Base-by-base conservation (phyloP, 148 eudicot genomes). In the Dianthus caryophyllus region DNA sequence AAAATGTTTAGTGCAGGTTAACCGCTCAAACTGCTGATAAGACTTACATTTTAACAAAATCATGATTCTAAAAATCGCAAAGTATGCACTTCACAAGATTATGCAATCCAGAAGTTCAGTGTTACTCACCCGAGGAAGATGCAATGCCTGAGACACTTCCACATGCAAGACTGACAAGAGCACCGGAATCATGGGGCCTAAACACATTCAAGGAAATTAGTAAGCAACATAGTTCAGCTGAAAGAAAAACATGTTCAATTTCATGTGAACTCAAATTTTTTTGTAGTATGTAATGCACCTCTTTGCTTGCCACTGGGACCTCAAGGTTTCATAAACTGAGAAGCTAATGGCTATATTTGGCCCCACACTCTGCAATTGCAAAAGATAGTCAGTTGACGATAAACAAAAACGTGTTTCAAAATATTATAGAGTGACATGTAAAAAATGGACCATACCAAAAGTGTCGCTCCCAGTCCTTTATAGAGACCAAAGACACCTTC, bases 71-170 rank as follows among this genome's bases (percentile, higher is more conserved):
- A 43, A n/a, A 24, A 20, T 17, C 16, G 48, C n/a, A 27, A 22
- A 17, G 17, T 4, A 9, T 1, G 13, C 26, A 20, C 22, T 48
- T 24, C n/a, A 68, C 59, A 26, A 47, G 66, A 30, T 56, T 9
- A 39, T 48, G 31, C 51, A 50, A 50, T 59, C 2, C 39, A 61
- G 49, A 74, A 66, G 70, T 60, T 72, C 76, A 39, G n/a, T 50
- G 51, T 75, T 36, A 77, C 94, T 75, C 75, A 94, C 98, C 97
- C 76, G 96, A 78, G 43, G 99, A 94, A 53, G 99, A 84, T 20
- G 93, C 99, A 68, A 94, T 82, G 73, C 99, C 99, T 61, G 99
- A 86, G 68, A 94, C 65, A 75, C 99, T 88, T 75, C 99, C 99
- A 86, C 96, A 94, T 64, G 90, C 96, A 72, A 94, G 97, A 86